Evolutionary conservation across 2,329 filamentous ascomycete species (phyloP), one percentile per base, ranked within the genome.

Genomic region (Beauveria pseudobassiana): DNA sequence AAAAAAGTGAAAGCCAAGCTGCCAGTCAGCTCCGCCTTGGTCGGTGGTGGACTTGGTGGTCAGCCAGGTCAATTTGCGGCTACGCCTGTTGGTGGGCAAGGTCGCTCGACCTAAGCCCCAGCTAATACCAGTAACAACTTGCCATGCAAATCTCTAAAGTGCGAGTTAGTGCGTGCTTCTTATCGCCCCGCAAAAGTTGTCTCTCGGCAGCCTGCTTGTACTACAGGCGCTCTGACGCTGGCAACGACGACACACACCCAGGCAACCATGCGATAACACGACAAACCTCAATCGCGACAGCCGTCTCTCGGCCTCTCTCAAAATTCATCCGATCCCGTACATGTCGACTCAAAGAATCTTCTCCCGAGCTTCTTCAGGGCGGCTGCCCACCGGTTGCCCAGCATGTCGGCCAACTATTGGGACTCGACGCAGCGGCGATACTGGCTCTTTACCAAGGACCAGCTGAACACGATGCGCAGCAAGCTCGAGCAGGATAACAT

Each of bases 341-440:
- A 58, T 58, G 55, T 24, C 14, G 45, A 30, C 16, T 8, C 22
- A 9, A 28, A 14, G n/a, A n/a, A 8, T 8, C 7, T 5, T 42
- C 22, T 58, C 45, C 22, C 42, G 55, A 40, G 45, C 55, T 55
- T 58, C 43, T 42, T 50, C 24, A 40, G 57, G 48, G 48, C 48
- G 38, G 46, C 48, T 18, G 48, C 34, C 49, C 48, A 48, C 18
- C 57, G 5, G 22, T 50, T 26, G 55, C 38, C 18, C 43, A 69
- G 63, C 59, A 97, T 97, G 93, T 91, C 93, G 40, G 90, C 93
- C 72, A 97, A 93, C 76, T 99, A 93, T 78, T 99, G 93, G 93
- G 89, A 91, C 66, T 98, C 95, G 61, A 95, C 91, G 28, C 95
- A 99, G 77, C 85, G 88, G 68, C 88, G 87, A 67, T 85, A 90